Evolutionary conservation across 371 early-diverging fungal genomes (phyloP).

Genomic region (Lichtheimia ramosa): DNA sequence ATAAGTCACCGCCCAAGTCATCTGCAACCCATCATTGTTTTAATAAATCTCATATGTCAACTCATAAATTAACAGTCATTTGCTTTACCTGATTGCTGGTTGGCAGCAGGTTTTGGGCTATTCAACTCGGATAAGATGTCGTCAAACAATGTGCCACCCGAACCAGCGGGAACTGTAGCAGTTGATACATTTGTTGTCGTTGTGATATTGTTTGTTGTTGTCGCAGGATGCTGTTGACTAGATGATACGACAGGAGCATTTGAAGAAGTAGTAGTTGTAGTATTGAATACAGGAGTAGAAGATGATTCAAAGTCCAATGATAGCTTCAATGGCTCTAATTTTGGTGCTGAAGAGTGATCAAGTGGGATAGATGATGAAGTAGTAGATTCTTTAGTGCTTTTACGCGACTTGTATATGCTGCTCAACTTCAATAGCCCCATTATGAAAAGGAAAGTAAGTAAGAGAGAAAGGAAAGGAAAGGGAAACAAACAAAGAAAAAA

Average conservation of each 20-base stretch:
- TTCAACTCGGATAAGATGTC: conserved; percentile 42
- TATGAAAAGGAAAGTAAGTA: conserved; percentile 7
- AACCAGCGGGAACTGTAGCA: conserved; percentile 17
- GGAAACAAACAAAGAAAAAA: not conserved
- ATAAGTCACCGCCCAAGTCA: conserved; percentile 28
- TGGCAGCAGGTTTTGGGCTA: conserved; percentile 6
- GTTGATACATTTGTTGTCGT: conserved; percentile 1
- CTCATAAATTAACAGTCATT: not conserved
- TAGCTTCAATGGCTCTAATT: conserved; percentile 21
- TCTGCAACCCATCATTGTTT: conserved; percentile 8
- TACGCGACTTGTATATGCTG: conserved; percentile 28
- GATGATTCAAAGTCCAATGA: conserved; percentile 22
- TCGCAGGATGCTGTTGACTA: too few relatives aligned
- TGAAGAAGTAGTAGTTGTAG: conserved; percentile 3
- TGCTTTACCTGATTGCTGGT: conserved; percentile 8
- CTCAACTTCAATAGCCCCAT: conserved; percentile 34
- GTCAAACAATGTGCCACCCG: conserved; percentile 34
- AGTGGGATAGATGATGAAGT: conserved; percentile 9
- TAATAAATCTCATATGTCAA: not conserved
- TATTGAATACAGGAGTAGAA: conserved; percentile 1
- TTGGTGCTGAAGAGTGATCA: conserved; percentile 13
- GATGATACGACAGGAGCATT: not conserved
- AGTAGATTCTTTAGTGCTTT: conserved; percentile 14
- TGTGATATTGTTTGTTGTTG: not conserved
- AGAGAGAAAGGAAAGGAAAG: conserved; percentile 11